Evolutionary conservation across 768 basidiomycete genomes (phyloP), one percentile per base, ranked within the genome.

Genomic region (Wakefieldia striispora): DNA sequence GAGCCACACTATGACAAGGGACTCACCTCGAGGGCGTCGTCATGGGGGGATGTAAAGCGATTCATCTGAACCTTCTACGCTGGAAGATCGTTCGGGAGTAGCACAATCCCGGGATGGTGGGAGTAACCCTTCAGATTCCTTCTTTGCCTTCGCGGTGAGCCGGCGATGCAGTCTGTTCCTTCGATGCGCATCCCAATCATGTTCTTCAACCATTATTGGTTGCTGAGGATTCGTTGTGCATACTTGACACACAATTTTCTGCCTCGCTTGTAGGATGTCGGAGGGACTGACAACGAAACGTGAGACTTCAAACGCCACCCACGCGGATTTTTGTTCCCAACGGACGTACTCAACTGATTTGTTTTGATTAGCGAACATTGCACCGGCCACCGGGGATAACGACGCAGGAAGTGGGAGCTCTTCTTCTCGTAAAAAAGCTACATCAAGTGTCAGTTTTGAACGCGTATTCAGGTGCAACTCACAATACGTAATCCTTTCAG

Each of bases 181-280:
- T 29, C 72, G 64, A 62, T 92, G 90, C 1, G 65, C 67, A 2
- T 75, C 70, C 82, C 86, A 86, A 41, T 76, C 65, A 10, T 50
- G 49, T 9, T 73, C 75, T 42, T 88, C 78, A 68, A 92, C 79
- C 73, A 88, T 78, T 13, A 81, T 66, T 0, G 90, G 90, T 21
- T 75, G 72, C 19, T 74, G 66, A 2, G 72, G 58, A 47, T 88
- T 71, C 4, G 62, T 47, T 9, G 89, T 90, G 58, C 90, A 93
- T 10, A 75, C 63, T 3, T 74, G 59, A 63, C 90, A 93, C 4
- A 80, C 68, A 6, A 76, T 61, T 55, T 83, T 84, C 47, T 72
- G 78, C 43, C 82, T 77, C 1, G 81, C 80, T 39, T 70, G 63
- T 4, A 91, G 67, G 16, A 81, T 69, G 3, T 75, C 74, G 1